Base-by-base conservation (phyloP, 2,329 filamentous ascomycete species). In the Pseudocercospora macadamiae region DNA sequence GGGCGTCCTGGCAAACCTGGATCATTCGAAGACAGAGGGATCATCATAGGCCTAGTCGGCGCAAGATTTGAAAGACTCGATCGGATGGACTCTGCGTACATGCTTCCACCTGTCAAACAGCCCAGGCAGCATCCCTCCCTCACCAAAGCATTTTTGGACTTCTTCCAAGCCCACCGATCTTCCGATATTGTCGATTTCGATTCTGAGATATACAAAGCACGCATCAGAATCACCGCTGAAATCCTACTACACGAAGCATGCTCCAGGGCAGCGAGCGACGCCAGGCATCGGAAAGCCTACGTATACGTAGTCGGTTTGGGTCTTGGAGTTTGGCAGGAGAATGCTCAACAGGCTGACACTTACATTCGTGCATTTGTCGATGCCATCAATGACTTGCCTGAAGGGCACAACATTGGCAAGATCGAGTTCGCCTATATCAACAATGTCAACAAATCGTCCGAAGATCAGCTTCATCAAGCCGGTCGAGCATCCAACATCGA, bases 301-400 rank as follows among this genome's bases (percentile, higher is more conserved):
- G 62, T 69, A 8, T 71, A 73, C 32, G 66, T 72, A 7, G 68
- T 71, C 3, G 71, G 70, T 2, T 62, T 74, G 0, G 71, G 71
- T 0, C 62, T 74, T 3, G 71, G 71, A n/a, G 71, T 73, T 3
- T 74, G 71, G 71, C 59, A 68, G 51, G 28, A 57, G n/a, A 28
- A 60, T 30, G 26, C 32, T 2, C 34, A 53, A 16, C 71, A 72
- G 47, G 54, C 62, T 2, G 56, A 64, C 12, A 55, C 59, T 25
- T 73, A 68, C 42, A 53, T 72, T n/a, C 51, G 68, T 16, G 64
- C 66, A 3, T 73, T 70, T 51, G 56, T 62, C 0, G 56, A 57
- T 25, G 61, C 64, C 2, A 55, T 73, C n/a, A 19, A 26, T 4
- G 53, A 47, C 3, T 60, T 73, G 18, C 44, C 52, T 4, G 28